Conservation (phyloP, 257 asterid genomes). For the Voacanga thouarsii region DNA sequence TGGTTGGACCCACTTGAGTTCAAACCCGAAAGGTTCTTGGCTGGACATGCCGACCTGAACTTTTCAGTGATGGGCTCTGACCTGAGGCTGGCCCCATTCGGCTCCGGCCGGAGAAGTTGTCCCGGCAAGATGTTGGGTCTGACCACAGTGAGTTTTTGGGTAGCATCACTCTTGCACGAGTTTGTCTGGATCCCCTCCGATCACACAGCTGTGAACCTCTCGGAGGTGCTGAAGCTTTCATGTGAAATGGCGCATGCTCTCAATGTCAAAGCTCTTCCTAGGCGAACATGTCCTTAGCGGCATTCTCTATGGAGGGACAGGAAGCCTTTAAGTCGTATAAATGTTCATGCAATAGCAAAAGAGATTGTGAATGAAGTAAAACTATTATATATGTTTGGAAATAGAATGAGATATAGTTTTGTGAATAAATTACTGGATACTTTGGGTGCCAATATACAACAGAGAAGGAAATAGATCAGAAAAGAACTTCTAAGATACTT, state of each 20-base stretch:
- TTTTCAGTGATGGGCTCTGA: conserved; percentile 28
- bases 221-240: conserved; percentile 25
- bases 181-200: conserved; percentile 1
- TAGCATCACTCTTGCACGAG: conserved; percentile 25
- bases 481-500: too few species aligned
- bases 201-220: conserved; percentile 10
- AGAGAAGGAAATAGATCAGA: too few species aligned
- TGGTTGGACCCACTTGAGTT: conserved; percentile 28
- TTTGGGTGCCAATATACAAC: too few species aligned
- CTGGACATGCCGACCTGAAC: neutral
- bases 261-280: neutral
- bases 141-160: conserved; percentile 32
- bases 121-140: conserved; percentile 33
- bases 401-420: neutral
- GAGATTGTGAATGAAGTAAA: neutral
- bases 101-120: conserved; percentile 32
- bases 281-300: neutral
- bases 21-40: conserved; percentile 24
- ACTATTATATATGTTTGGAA: neutral
- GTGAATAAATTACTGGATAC: too few species aligned
- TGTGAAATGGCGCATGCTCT: conserved; percentile 31
- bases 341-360: neutral
- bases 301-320: neutral
- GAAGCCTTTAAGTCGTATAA: neutral
- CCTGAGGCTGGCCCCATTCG: conserved; percentile 38